phyloP scores from a whole-genome alignment of 73 alveolate species.

The Paraurostyla sp. region DNA sequence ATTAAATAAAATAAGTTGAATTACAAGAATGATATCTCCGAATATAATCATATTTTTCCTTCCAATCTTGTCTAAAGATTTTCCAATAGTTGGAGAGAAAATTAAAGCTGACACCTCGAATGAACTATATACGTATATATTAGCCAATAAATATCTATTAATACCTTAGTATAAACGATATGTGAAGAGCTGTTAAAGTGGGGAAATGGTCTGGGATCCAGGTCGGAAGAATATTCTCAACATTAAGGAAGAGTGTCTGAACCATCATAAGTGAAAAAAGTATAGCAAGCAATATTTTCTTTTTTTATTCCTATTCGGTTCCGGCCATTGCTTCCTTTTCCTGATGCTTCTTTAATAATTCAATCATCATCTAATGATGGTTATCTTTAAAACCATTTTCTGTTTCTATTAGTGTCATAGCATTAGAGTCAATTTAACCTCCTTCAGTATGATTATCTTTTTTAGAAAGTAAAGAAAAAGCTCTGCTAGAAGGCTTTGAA shows the following conservation, averaged over 20 bases:
- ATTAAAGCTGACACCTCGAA: constrained; percentile 36
- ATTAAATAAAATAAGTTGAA: background rate
- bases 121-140: constrained; percentile 28
- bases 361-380: no score
- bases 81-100: constrained; percentile 65
- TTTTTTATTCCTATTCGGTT: background rate
- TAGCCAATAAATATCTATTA: background rate
- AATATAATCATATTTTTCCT: constrained; percentile 50
- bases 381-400: background rate
- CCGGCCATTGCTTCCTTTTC: no score
- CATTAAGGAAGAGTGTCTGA: constrained; percentile 36
- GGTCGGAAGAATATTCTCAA: constrained; percentile 33
- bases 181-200: background rate
- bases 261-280: constrained; percentile 18
- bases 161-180: constrained; percentile 44
- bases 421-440: background rate
- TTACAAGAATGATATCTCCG: constrained; percentile 38
- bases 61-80: constrained; percentile 42
- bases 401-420: background rate
- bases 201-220: constrained; percentile 24
- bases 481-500: background rate
- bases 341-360: no score
- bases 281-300: background rate
- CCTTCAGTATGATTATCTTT: background rate
- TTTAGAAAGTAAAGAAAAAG: background rate